A percentile compares a stretch with the other conserved stretches of the same genome.
These are phyloP conservation scores for Rugonectria rugulosa DNA, from an alignment of 2,329 filamentous ascomycete genomes.

Conservation along the genomic window DNA sequence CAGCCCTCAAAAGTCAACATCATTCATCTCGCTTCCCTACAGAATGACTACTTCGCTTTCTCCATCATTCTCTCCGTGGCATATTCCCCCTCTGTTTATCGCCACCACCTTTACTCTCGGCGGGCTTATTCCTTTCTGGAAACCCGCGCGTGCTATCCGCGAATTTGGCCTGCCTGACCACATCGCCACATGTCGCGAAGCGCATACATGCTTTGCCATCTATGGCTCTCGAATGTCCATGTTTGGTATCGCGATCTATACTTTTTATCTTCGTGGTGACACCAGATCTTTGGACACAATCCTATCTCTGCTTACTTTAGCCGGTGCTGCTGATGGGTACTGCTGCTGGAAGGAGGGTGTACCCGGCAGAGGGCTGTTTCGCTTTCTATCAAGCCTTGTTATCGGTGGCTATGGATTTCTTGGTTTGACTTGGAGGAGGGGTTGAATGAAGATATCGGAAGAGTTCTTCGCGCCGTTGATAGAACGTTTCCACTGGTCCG, in stretches of 20 bases:
- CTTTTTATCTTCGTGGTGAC: constrained; percentile 32
- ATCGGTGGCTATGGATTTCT: constrained; percentile 30
- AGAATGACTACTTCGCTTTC: not conserved
- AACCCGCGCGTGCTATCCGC: constrained; percentile 41
- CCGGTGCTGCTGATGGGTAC: constrained; percentile 32
- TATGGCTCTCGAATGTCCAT: constrained; percentile 32
- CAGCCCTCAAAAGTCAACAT: too few species aligned
- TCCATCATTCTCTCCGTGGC: constrained; percentile 30
- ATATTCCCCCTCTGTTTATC: constrained; percentile 39
- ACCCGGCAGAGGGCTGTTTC: constrained; percentile 17
- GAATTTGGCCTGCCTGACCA: constrained; percentile 44
- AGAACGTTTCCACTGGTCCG: too few species aligned
- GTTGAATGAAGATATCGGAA: not conserved
- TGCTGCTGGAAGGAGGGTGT: constrained; percentile 36
- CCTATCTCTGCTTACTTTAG: constrained; percentile 26
- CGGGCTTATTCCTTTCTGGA: constrained; percentile 44
- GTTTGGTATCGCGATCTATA: constrained; percentile 32
- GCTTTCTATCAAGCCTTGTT: constrained; percentile 20
- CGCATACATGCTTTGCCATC: constrained; percentile 41
- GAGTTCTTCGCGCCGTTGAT: too few species aligned
- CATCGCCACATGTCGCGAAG: constrained; percentile 40
- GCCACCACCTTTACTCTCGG: constrained; percentile 43
- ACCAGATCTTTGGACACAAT: constrained; percentile 32
- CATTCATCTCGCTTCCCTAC: too few species aligned
- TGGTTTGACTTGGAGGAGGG: constrained; percentile 24